Conservation (phyloP, 768 basidiomycete species). For the Russula dissimulans region DNA sequence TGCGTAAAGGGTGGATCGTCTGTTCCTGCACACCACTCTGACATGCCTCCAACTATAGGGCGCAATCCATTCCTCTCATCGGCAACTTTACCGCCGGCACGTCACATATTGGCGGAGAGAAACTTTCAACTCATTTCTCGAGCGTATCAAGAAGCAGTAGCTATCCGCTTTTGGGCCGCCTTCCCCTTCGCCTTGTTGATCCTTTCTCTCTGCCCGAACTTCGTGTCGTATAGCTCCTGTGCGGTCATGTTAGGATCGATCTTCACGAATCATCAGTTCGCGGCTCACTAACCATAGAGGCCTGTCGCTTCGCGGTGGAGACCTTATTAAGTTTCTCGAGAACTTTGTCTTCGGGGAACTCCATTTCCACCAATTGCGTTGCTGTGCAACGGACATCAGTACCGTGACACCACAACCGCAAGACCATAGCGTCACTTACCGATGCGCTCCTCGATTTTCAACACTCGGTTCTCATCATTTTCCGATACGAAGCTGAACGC, state of each 20-base stretch:
- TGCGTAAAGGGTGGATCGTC: too few species aligned
- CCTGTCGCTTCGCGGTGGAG: slow-evolving; percentile 87
- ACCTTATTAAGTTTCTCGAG: slow-evolving; percentile 80
- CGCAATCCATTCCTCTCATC: too few species aligned
- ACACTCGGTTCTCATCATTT: slow-evolving; percentile 75
- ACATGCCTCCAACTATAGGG: background rate
- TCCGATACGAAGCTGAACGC: slow-evolving; percentile 95
- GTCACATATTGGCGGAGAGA: too few species aligned
- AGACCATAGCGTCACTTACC: slow-evolving; percentile 39
- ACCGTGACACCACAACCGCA: background rate
- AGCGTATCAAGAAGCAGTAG: background rate
- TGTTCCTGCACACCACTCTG: too few species aligned
- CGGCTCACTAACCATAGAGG: slow-evolving; percentile 71
- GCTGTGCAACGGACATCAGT: slow-evolving; percentile 5
- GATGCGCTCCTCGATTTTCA: slow-evolving; percentile 79
- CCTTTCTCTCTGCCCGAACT: slow-evolving; percentile 84
- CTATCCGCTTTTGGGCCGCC: slow-evolving; percentile 15
- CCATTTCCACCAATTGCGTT: slow-evolving; percentile 69
- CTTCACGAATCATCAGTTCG: background rate
- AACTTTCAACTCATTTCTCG: background rate
- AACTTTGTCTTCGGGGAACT: slow-evolving; percentile 69
- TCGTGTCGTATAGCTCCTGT: slow-evolving; percentile 77
- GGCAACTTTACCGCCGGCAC: too few species aligned
- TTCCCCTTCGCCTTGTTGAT: slow-evolving; percentile 74
- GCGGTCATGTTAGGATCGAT: slow-evolving; percentile 9